phyloP scores from a whole-genome alignment of 495 filamentous ascomycete genomes.

The Talaromyces trachyspermus region DNA sequence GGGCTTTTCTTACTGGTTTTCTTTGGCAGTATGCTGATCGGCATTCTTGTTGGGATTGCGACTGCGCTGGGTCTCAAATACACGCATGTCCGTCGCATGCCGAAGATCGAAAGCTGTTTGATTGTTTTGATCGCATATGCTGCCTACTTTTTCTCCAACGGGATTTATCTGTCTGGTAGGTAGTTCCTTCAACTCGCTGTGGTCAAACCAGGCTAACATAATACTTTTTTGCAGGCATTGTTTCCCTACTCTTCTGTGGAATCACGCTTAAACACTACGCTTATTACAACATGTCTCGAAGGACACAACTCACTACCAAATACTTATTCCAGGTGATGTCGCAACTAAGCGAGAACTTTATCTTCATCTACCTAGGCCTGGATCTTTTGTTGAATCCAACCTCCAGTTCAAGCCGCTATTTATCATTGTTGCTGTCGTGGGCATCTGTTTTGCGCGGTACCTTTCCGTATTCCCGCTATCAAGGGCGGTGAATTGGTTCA shows the following conservation, averaged over 20 bases:
- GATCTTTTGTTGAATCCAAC: conserved; percentile 84
- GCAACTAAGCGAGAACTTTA: conserved; percentile 96
- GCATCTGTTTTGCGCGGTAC: conserved; percentile 87
- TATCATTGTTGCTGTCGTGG: conserved; percentile 82
- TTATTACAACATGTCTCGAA: conserved; percentile 99
- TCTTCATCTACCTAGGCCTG: conserved; percentile 96
- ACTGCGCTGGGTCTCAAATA: conserved; percentile 88
- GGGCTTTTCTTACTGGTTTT: conserved; percentile 94
- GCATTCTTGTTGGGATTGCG: conserved; percentile 74
- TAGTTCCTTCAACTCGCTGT: conserved; percentile 5
- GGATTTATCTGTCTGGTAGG: conserved; percentile 87
- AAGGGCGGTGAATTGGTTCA: conserved; percentile 84
- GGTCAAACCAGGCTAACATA: conserved; percentile 3
- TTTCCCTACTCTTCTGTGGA: conserved; percentile 92
- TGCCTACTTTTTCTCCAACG: conserved; percentile 95
- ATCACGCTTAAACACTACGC: conserved; percentile 98
- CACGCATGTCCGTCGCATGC: conserved; percentile 82
- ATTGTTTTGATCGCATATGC: conserved; percentile 91
- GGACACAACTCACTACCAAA: conserved; percentile 95
- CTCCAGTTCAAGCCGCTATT: conserved; percentile 93
- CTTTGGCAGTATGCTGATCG: conserved; percentile 87
- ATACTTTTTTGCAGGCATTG: conserved; percentile 87
- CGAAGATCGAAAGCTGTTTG: conserved; percentile 93
- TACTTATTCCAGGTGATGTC: conserved; percentile 94
- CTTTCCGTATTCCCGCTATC: conserved; percentile 92